Conservation (phyloP, 371 early-diverging fungal genomes). For the Rhizopus stolonifer region DNA sequence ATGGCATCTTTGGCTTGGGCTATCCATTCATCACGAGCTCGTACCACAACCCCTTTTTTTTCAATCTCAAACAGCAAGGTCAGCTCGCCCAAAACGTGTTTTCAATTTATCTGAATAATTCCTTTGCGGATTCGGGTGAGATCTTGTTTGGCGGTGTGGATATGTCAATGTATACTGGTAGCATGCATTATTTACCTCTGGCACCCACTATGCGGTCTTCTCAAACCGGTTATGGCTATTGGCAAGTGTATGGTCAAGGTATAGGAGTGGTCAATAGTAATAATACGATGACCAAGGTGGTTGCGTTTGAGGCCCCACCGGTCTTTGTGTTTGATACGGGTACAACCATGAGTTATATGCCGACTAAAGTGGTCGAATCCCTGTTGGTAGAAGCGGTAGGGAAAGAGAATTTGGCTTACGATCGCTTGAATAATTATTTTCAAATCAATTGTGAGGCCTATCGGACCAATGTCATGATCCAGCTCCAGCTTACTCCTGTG, state of each 20-base stretch:
- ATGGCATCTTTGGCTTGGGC: slow-evolving; percentile 49
- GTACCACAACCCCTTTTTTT: slow-evolving; percentile 41
- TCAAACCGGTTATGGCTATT: slow-evolving; percentile 29
- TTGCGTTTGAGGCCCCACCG: not conserved
- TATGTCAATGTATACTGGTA: slow-evolving; percentile 47
- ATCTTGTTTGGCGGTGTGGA: slow-evolving; percentile 63
- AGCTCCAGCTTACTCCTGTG: slow-evolving; percentile 28
- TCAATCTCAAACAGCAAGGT: slow-evolving; percentile 34
- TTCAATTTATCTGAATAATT: slow-evolving; percentile 38
- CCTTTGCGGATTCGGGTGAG: slow-evolving; percentile 43
- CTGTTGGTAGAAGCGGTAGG: slow-evolving; percentile 26
- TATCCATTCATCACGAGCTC: slow-evolving; percentile 41
- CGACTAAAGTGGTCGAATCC: slow-evolving; percentile 19
- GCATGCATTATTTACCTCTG: slow-evolving; percentile 44
- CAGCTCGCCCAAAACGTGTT: slow-evolving; percentile 36
- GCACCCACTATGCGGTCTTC: slow-evolving; percentile 6
- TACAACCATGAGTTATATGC: slow-evolving; percentile 43
- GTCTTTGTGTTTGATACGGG: slow-evolving; percentile 46
- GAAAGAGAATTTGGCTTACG: slow-evolving; percentile 21
- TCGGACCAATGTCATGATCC: slow-evolving; percentile 18
- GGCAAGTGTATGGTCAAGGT: slow-evolving; percentile 44
- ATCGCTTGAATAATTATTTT: slow-evolving; percentile 25
- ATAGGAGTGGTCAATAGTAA: slow-evolving; percentile 10
- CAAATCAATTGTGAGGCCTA: slow-evolving; percentile 28
- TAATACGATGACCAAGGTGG: not conserved